These are phyloP conservation scores for Aspergillus jensenii DNA, from an alignment of 2,329 filamentous ascomycete species.

Conservation along the genomic window DNA sequence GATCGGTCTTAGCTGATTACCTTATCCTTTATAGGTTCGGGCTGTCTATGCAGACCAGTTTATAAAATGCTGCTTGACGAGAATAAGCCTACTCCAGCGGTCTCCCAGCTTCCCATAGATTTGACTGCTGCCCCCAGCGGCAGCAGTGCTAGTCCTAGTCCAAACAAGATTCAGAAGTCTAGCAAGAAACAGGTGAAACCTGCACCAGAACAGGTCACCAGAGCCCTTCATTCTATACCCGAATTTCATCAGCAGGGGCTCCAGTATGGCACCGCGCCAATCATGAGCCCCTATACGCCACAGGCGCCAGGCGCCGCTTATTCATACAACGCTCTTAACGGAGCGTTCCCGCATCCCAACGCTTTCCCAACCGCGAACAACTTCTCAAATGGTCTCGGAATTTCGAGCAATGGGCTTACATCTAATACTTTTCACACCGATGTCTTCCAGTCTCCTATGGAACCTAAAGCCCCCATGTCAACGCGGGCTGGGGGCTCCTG, in stretches of 20 bases:
- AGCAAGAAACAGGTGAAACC: constrained; percentile 35
- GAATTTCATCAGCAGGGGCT: constrained; percentile 22
- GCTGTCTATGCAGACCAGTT: constrained; percentile 42
- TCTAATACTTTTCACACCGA: constrained; percentile 28
- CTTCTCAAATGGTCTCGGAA: not conserved
- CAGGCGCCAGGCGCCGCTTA: constrained; percentile 1
- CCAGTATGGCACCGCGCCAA: constrained; percentile 17
- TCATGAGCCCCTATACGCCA: constrained; percentile 11
- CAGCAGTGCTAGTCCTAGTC: constrained; percentile 20
- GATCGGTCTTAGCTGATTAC: constrained; percentile 12
- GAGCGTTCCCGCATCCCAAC: not conserved
- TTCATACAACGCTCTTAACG: constrained; percentile 1
- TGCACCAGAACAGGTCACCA: constrained; percentile 34
- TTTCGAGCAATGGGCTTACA: not conserved
- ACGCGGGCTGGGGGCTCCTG: constrained; percentile 26
- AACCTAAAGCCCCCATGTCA: not conserved
- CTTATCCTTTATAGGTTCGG: constrained; percentile 30
- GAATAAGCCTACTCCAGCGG: constrained; percentile 21
- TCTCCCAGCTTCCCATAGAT: constrained; percentile 1
- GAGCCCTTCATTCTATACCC: constrained; percentile 31
- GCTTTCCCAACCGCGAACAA: not conserved
- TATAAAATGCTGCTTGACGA: constrained; percentile 37
- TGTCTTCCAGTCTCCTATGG: constrained; percentile 13
- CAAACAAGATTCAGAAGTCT: constrained; percentile 38
- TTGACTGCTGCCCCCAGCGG: constrained; percentile 13